Conservation (phyloP, 2,329 filamentous ascomycete genomes). For the Fusarium devonianum region DNA sequence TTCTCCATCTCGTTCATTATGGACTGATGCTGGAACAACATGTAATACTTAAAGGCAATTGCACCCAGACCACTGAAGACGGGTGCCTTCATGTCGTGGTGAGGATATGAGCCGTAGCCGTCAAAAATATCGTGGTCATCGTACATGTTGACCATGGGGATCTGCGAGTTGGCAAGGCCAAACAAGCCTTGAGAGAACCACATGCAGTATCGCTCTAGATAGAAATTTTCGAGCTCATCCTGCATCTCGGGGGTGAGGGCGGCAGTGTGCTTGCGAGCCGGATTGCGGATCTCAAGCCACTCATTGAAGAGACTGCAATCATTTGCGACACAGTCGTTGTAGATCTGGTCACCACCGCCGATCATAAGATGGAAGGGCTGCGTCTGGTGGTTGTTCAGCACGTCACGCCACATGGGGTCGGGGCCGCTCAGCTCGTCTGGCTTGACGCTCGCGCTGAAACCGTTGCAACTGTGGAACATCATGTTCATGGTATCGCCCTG, state of each 20-base stretch:
- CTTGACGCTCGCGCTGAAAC: slow-evolving; percentile 84
- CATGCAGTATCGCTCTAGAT: slow-evolving; percentile 84
- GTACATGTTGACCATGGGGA: slow-evolving; percentile 98
- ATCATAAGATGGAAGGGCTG: slow-evolving; percentile 98
- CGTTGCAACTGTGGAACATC: slow-evolving; percentile 98
- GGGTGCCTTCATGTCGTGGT: slow-evolving; percentile 88
- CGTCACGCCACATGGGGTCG: slow-evolving; percentile 96
- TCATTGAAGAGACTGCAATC: slow-evolving; percentile 79
- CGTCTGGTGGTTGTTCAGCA: slow-evolving; percentile 89
- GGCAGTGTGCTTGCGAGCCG: slow-evolving; percentile 77
- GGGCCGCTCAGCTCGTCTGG: slow-evolving; percentile 85
- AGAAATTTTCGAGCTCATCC: slow-evolving; percentile 86
- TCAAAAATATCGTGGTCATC: slow-evolving; percentile 94
- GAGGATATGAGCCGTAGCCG: slow-evolving; percentile 91
- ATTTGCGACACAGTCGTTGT: slow-evolving; percentile 84
- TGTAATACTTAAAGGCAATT: slow-evolving; percentile 97
- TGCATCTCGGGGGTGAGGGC: slow-evolving; percentile 85
- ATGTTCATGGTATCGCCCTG: slow-evolving; percentile 91
- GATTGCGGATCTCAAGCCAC: slow-evolving; percentile 84
- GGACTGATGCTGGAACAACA: slow-evolving; percentile 98
- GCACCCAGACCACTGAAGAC: slow-evolving; percentile 90
- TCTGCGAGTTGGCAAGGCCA: slow-evolving; percentile 89
- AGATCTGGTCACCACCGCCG: slow-evolving; percentile 95
- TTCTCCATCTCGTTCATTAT: slow-evolving; percentile 79
- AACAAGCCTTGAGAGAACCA: slow-evolving; percentile 98